Conservation (phyloP, 495 filamentous ascomycete species). For the Hyaloscypha hepaticicola region DNA sequence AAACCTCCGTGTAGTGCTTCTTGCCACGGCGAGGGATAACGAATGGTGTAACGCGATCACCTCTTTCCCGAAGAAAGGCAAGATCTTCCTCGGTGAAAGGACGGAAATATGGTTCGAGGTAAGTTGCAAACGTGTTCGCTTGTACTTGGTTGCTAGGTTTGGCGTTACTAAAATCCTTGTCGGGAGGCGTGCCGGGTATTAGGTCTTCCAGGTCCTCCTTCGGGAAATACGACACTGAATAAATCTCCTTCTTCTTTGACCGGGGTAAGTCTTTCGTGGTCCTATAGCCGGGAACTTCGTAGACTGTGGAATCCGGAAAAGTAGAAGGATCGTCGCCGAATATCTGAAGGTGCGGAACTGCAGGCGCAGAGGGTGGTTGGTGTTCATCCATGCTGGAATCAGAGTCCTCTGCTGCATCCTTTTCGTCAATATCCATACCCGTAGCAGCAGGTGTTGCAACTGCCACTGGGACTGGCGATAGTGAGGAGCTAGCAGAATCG, state of each 20-base stretch:
- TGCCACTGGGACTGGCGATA: slow-evolving; percentile 54
- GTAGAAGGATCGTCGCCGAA: slow-evolving; percentile 91
- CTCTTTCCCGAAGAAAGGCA: slow-evolving; percentile 86
- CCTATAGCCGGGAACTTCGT: slow-evolving; percentile 70
- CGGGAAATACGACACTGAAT: slow-evolving; percentile 82
- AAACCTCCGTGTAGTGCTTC: slow-evolving; percentile 81
- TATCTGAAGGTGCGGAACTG: slow-evolving; percentile 67
- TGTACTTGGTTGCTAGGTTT: slow-evolving; percentile 93
- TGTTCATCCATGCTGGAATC: slow-evolving; percentile 65
- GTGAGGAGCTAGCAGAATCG: slow-evolving; percentile 62
- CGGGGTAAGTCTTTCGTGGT: slow-evolving; percentile 70
- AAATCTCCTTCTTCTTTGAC: slow-evolving; percentile 80
- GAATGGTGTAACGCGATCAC: slow-evolving; percentile 79
- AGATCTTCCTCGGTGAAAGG: slow-evolving; percentile 92
- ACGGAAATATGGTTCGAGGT: slow-evolving; percentile 87
- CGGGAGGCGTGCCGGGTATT: slow-evolving; percentile 84
- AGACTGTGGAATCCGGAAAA: slow-evolving; percentile 90
- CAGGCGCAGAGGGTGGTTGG: slow-evolving; percentile 75
- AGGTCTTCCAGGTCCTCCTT: slow-evolving; percentile 74
- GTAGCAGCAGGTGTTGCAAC: slow-evolving; percentile 31
- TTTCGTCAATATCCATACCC: slow-evolving; percentile 51
- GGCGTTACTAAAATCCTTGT: slow-evolving; percentile 91
- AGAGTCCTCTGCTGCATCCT: slow-evolving; percentile 52
- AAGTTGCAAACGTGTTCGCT: slow-evolving; percentile 83
- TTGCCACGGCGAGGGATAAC: slow-evolving; percentile 83